Evolutionary conservation across 2,329 filamentous ascomycete species (phyloP), one percentile per base, ranked within the genome.

Genomic region (Stenocarpella maydis): DNA sequence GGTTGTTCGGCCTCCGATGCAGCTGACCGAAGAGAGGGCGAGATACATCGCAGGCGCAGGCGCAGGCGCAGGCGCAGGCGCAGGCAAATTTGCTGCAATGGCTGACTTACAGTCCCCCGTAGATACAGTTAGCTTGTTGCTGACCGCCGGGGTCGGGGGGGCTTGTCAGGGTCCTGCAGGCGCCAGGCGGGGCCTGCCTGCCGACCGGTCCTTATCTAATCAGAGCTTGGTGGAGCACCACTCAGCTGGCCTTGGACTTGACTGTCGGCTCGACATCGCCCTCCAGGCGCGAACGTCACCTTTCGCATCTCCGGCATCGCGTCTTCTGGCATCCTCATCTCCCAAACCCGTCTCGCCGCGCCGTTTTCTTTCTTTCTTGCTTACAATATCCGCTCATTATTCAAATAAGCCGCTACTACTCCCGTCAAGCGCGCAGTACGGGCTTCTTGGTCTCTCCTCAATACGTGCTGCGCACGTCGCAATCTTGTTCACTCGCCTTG

Each of bases 141-240:
- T 63, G 58, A 43, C 58, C 58, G 58, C 58, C 58, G 58, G 12
- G 26, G 43, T 63, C 58, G 58, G 58, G 58, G 19, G 19, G 49
- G 58, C 58, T 63, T 63, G 58, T 63, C 58, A 63, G 58, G 58
- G 58, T 63, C 65, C 43, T 63, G 14, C 10, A 49, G 34, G 12
- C 34, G 34, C 34, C 34, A 37, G 34, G 58, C 14, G 58, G 58
- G 58, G 58, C 28, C 12, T 34, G 55, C 41, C 47, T n/a, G n/a
- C n/a, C n/a, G n/a, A n/a, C 39, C 39, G 47, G 39, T 47, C n/a
- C 47, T 66, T 65, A 71, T 66, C 66, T 68, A 66, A 63, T 71
- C 58, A 64, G 65, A 1, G 34, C 0, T 19, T 10, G 7, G 41
- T 61, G 41, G 65, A 67, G 65, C 65, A 60, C 9, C 28, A n/a